phyloP scores from a whole-genome alignment of 1,284 basidiomycete species.

The Puccinia polysora region DNA sequence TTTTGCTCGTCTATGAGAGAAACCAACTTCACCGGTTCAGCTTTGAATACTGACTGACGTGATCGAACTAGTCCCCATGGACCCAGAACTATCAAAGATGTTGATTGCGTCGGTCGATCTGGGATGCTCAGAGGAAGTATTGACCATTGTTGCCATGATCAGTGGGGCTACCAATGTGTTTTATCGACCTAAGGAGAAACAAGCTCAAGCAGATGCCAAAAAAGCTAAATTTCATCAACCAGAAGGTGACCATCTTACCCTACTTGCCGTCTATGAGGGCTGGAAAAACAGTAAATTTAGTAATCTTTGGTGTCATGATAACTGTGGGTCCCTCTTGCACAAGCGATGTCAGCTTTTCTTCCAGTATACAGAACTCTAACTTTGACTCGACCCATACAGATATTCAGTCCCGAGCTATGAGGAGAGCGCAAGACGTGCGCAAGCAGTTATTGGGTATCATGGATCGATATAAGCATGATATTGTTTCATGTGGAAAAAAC shows the following conservation, averaged over 20 bases:
- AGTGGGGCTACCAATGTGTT: slow-evolving; percentile 87
- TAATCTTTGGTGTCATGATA: slow-evolving; percentile 43
- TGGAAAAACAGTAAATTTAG: slow-evolving; percentile 95
- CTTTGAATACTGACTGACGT: too few relatives aligned
- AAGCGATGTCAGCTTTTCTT: slow-evolving; percentile 36
- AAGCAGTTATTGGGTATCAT: slow-evolving; percentile 97
- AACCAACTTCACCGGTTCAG: not conserved
- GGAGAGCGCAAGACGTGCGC: slow-evolving; percentile 92
- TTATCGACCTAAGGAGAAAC: slow-evolving; percentile 97
- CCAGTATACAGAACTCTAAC: not conserved
- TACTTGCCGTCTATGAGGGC: slow-evolving; percentile 94
- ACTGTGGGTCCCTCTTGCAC: slow-evolving; percentile 15
- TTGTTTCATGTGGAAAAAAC: slow-evolving; percentile 82
- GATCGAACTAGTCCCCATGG: slow-evolving; percentile 79
- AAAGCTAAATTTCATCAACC: slow-evolving; percentile 96
- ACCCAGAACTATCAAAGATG: slow-evolving; percentile 94
- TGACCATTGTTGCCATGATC: slow-evolving; percentile 95
- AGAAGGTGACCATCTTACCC: slow-evolving; percentile 91
- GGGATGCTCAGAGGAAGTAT: slow-evolving; percentile 92
- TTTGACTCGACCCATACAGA: too few relatives aligned
- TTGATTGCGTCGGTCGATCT: slow-evolving; percentile 92
- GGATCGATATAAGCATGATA: slow-evolving; percentile 98
- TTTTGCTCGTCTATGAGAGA: not conserved
- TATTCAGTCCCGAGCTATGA: slow-evolving; percentile 92
- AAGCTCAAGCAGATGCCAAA: slow-evolving; percentile 96